Conservation (phyloP, 2,329 filamentous ascomycete genomes). For the Verticillium dahliae region DNA sequence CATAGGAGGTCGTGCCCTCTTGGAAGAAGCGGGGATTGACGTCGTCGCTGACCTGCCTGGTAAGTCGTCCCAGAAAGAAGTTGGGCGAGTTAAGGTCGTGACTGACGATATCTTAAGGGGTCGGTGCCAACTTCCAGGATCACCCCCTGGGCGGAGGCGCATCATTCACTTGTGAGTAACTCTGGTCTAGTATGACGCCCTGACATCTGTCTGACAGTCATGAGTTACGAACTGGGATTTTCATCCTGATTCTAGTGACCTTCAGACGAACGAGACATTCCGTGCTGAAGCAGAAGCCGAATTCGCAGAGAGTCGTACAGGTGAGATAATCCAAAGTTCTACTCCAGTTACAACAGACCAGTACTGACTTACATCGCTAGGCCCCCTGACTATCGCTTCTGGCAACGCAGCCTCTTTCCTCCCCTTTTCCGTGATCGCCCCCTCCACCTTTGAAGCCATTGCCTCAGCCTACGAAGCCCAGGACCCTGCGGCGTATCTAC, state of each 20-base stretch:
- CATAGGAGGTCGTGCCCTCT: slow-evolving; percentile 26
- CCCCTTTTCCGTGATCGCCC: slow-evolving; percentile 12
- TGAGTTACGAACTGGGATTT: slow-evolving; percentile 12
- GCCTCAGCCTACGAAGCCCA: slow-evolving; percentile 14
- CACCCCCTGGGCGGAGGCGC: slow-evolving; percentile 18
- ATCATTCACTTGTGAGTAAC: slow-evolving; percentile 9
- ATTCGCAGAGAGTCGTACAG: slow-evolving; percentile 9
- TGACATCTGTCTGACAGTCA: not conserved
- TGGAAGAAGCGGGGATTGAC: slow-evolving; percentile 36
- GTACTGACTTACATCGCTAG: not conserved
- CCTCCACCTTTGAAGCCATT: slow-evolving; percentile 12
- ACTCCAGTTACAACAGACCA: no score
- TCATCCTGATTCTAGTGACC: slow-evolving; percentile 11
- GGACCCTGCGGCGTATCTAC: slow-evolving; percentile 16
- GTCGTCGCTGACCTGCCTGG: slow-evolving; percentile 51
- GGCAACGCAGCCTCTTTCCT: slow-evolving; percentile 13
- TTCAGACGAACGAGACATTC: slow-evolving; percentile 9
- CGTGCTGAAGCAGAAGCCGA: slow-evolving; percentile 7
- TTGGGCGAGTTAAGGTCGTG: not conserved
- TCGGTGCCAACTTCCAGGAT: slow-evolving; percentile 27
- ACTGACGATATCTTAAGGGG: slow-evolving; percentile 1
- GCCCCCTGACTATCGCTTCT: slow-evolving; percentile 12
- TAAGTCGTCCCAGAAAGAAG: slow-evolving; percentile 13
- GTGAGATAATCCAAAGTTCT: not conserved
- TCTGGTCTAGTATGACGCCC: not conserved